Conservation (phyloP, 768 basidiomycete species). For the Podaxis sp. region DNA sequence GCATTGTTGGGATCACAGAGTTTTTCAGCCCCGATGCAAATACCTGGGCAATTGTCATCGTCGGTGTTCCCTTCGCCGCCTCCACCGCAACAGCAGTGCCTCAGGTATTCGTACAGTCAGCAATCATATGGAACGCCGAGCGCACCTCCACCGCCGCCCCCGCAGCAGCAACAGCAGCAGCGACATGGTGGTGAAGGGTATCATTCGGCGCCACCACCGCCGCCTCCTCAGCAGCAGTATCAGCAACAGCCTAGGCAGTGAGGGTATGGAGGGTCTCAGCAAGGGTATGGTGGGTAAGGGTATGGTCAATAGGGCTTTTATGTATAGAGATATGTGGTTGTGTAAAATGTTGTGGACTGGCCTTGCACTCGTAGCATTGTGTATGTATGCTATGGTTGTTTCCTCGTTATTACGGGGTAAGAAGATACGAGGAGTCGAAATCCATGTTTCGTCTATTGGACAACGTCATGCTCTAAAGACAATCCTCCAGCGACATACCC, state of each 20-base stretch:
- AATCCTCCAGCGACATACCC: neutral
- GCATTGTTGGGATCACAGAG: constrained; percentile 30
- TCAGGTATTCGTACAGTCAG: constrained; percentile 18
- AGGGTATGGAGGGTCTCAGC: constrained; percentile 25
- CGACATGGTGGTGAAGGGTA: constrained; percentile 21
- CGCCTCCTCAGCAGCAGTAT: constrained; percentile 20
- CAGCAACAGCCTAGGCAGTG: constrained; percentile 11
- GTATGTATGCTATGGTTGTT: neutral
- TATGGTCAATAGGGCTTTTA: neutral
- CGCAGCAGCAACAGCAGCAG: constrained; percentile 21
- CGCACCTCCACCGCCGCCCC: constrained; percentile 22
- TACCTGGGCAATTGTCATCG: constrained; percentile 14
- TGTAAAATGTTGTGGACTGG: too few species aligned
- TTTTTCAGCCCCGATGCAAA: neutral
- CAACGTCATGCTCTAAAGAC: neutral
- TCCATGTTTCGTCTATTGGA: neutral
- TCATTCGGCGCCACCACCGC: constrained; percentile 20
- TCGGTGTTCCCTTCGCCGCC: constrained; percentile 21
- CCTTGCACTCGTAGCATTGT: too few species aligned
- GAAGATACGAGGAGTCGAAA: neutral
- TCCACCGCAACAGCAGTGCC: constrained; percentile 21
- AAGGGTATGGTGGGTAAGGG: constrained; percentile 24
- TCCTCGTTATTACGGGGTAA: neutral
- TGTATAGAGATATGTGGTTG: neutral
- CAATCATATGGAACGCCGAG: constrained; percentile 21